These are phyloP conservation scores for Cucurbita argyrosperma DNA, from an alignment of 306 rosid species.

Conservation along the genomic window DNA sequence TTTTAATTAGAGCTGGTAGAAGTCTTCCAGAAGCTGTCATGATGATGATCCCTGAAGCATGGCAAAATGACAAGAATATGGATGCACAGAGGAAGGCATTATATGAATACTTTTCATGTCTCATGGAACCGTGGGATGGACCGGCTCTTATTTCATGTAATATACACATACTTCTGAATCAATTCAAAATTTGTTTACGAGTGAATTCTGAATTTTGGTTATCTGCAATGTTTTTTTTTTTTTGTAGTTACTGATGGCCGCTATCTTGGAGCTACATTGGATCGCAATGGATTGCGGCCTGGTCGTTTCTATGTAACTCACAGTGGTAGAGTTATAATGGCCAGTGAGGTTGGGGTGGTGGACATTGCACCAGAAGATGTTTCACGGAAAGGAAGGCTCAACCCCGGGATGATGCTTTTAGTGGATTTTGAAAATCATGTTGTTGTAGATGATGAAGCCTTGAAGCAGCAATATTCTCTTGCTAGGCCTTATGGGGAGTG, in stretches of 20 bases:
- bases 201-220: background rate
- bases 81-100: conserved; percentile 64
- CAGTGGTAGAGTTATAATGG: conserved; percentile 94
- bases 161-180: background rate
- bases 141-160: conserved; percentile 98
- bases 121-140: conserved; percentile 99
- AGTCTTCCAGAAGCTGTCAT: conserved; percentile 97
- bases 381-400: conserved; percentile 79
- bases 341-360: conserved; percentile 98
- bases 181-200: background rate
- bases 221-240: background rate
- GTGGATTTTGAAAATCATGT: conserved; percentile 87
- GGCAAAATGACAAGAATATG: conserved; percentile 98
- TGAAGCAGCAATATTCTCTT: conserved; percentile 78
- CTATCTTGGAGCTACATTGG: conserved; percentile 97
- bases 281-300: conserved; percentile 89
- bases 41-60: conserved; percentile 99
- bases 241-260: conserved; percentile 90
- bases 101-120: conserved; percentile 84
- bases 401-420: conserved; percentile 98
- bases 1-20: conserved; percentile 80
- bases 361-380: conserved; percentile 90
- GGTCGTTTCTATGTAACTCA: conserved; percentile 96
- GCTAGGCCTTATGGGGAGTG: conserved; percentile 85
- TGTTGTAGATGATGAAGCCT: conserved; percentile 90